Evolutionary conservation across 2,329 filamentous ascomycete species (phyloP), one percentile per base, ranked within the genome.

Genomic region (Dothideomycetidae sp.): DNA sequence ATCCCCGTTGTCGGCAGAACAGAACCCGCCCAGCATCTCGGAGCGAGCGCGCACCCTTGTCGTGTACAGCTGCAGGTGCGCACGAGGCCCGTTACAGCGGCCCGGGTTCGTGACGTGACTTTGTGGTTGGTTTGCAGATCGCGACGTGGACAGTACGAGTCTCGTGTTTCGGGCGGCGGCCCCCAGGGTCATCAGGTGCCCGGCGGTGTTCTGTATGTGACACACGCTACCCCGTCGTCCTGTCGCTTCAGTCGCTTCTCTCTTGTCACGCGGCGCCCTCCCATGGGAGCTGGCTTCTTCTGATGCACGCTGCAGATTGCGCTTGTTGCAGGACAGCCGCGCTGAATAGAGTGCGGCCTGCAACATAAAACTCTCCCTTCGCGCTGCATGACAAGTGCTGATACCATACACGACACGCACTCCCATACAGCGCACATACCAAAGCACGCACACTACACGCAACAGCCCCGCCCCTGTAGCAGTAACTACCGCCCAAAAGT

Each of bases 221-320:
- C 29, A 38, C 36, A 33, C 36, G 36, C 36, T 38, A 38, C 36
- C 17, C 17, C 17, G 21, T 26, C 36, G 12, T 32, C 30, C 29
- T 29, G 29, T 14, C 31, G 36, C 36, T 29, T 38, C 36, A 23
- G 26, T 18, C 30, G 29, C 29, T 28, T 7, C 33, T 14, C 19
- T 29, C 34, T 23, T 31, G 29, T 14, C 29, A 12, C 9, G 11
- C 5, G 11, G 9, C 29, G 29, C 15, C 29, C 5, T 11, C 29
- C 29, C 29, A 12, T 31, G 29, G 29, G 10, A 11, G 19, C 13
- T 28, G 16, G 12, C n/a, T 37, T 29, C 35, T n/a, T n/a, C 21
- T 26, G 21, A 26, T 26, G 21, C 21, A 26, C n/a, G 21, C 21
- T n/a, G 36, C 36, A 38, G 33, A 38, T 38, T 38, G 31, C 28